These are phyloP conservation scores for Climacium dendroides DNA, from an alignment of 225 moss, liverwort and hornwort species.

Conservation along the genomic window DNA sequence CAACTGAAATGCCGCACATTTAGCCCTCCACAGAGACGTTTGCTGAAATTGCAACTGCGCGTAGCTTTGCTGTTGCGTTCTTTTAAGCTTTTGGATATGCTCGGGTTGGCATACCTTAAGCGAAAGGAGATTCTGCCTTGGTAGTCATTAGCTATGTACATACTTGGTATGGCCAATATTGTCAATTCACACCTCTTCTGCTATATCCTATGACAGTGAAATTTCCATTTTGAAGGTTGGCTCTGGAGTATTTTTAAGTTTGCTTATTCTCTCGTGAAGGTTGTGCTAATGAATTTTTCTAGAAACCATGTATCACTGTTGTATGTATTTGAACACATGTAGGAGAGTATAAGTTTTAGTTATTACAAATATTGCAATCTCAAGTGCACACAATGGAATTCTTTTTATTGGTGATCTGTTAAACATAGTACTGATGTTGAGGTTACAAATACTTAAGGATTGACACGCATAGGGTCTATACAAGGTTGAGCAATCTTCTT, in stretches of 20 bases:
- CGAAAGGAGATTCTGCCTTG: conserved; percentile 42
- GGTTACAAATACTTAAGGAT: neutral
- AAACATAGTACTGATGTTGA: neutral
- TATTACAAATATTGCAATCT: neutral
- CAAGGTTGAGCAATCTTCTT: neutral
- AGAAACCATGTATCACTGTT: neutral
- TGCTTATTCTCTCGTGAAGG: neutral
- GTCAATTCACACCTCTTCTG: neutral
- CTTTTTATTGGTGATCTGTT: neutral
- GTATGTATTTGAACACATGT: neutral
- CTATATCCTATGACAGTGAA: neutral
- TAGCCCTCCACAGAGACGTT: neutral
- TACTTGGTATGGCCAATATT: conserved; percentile 9
- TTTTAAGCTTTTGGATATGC: conserved; percentile 12
- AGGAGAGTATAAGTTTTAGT: neutral
- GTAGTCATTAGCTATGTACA: conserved; percentile 33
- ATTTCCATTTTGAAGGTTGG: neutral
- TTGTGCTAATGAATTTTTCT: neutral
- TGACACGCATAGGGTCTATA: neutral
- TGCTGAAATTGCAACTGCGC: neutral
- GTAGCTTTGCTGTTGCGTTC: conserved; percentile 11
- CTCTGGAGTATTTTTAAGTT: neutral
- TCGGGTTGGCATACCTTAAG: conserved; percentile 26
- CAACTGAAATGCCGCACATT: neutral
- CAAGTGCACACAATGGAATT: neutral